Evolutionary conservation across 495 filamentous ascomycete genomes (phyloP).

Genomic region (Friedmanniomyces simplex): DNA sequence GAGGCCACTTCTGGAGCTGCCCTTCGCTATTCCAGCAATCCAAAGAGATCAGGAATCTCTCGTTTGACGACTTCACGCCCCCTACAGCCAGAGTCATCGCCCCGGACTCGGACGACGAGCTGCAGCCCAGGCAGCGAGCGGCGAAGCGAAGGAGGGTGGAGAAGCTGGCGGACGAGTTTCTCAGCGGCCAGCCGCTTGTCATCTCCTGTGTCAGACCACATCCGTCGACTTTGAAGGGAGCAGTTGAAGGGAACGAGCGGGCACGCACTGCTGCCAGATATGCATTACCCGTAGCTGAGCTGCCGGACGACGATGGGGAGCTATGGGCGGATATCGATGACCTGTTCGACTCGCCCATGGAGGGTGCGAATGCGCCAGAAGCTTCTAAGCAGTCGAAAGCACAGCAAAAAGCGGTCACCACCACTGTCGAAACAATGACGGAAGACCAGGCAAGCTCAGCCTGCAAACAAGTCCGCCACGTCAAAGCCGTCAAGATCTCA

Average conservation of each 20-base stretch:
- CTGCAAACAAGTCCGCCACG: neutral
- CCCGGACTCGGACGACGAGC: slow-evolving; percentile 50
- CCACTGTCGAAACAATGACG: neutral
- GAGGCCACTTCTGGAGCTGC: slow-evolving; percentile 10
- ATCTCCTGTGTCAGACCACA: slow-evolving; percentile 45
- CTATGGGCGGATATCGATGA: slow-evolving; percentile 15
- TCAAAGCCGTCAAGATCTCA: neutral
- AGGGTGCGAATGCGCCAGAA: neutral
- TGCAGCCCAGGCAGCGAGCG: slow-evolving; percentile 37
- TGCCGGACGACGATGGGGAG: neutral
- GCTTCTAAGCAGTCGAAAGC: neutral
- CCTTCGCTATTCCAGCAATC: slow-evolving; percentile 11
- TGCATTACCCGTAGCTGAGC: neutral
- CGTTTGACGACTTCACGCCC: slow-evolving; percentile 30
- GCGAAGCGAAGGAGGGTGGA: slow-evolving; percentile 50
- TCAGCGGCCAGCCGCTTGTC: slow-evolving; percentile 46
- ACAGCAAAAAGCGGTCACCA: neutral
- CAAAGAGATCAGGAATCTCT: slow-evolving; percentile 13
- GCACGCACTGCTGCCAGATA: slow-evolving; percentile 1
- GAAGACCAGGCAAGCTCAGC: slow-evolving; percentile 8
- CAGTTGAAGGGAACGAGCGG: slow-evolving; percentile 9
- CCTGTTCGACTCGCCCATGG: neutral
- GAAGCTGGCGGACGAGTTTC: slow-evolving; percentile 46
- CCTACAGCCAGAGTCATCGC: slow-evolving; percentile 35
- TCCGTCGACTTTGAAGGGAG: slow-evolving; percentile 9